Conservation (phyloP, 441 rosid genomes). For the Pelargonium fulgidum region DNA sequence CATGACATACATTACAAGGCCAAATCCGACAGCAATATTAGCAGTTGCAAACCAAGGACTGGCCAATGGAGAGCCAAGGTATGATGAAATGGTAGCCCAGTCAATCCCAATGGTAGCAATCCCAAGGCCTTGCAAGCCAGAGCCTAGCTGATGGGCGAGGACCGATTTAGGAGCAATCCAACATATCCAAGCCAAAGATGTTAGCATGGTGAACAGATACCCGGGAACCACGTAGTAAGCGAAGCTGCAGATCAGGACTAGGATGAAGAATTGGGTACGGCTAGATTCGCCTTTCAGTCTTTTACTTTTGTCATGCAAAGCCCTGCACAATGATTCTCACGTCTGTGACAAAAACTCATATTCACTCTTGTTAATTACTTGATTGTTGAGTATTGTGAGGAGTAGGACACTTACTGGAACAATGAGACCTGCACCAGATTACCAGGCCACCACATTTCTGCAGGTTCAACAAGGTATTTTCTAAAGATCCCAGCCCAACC, state of each 20-base stretch:
- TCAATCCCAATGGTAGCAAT: conserved; percentile 57
- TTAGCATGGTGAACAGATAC: conserved; percentile 42
- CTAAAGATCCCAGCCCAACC: conserved; percentile 87
- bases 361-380: background rate
- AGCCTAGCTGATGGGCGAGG: conserved; percentile 62
- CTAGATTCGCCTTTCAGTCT: conserved; percentile 38
- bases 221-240: conserved; percentile 62
- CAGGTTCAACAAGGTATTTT: conserved; percentile 67
- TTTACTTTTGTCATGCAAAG: conserved; percentile 53
- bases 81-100: conserved; percentile 61
- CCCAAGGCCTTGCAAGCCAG: conserved; percentile 63
- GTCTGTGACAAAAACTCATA: background rate
- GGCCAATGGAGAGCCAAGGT: conserved; percentile 69
- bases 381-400: conserved; percentile 10
- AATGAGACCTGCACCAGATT: conserved; percentile 74
- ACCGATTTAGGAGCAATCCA: conserved; percentile 60
- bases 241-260: conserved; percentile 47
- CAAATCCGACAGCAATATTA: conserved; percentile 56
- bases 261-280: conserved; percentile 55
- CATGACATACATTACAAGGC: conserved; percentile 51
- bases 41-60: conserved; percentile 81
- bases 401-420: conserved; percentile 42
- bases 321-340: conserved; percentile 30
- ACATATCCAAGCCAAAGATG: conserved; percentile 65
- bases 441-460: conserved; percentile 85